Conservation (phyloP, 2,329 filamentous ascomycete genomes). For the Ascochyta rabiei region DNA sequence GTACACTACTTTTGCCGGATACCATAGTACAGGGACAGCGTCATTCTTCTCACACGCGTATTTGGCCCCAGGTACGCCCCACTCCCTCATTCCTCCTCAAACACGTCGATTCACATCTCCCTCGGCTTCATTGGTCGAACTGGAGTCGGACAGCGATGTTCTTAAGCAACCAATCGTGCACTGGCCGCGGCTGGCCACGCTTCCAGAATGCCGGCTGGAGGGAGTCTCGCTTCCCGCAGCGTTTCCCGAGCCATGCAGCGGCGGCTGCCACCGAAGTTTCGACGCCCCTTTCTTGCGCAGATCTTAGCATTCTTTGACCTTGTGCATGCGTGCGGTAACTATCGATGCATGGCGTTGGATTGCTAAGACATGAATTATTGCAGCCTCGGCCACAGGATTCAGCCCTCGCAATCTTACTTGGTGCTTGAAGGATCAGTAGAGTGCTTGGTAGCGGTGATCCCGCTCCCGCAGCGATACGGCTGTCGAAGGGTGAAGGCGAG, state of each 20-base stretch:
- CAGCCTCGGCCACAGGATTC: constrained; percentile 17
- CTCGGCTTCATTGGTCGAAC: constrained; percentile 14
- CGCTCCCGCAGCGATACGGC: constrained; percentile 16
- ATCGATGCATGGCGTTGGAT: constrained; percentile 3
- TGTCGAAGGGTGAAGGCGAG: constrained; percentile 9
- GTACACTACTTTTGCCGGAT: no score
- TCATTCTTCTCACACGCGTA: constrained; percentile 4
- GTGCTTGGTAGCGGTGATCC: constrained; percentile 15
- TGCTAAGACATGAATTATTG: background rate
- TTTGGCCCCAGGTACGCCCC: constrained; percentile 14
- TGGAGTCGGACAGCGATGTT: constrained; percentile 1
- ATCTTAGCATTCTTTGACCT: constrained; percentile 1
- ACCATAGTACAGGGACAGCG: background rate
- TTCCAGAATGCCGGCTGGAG: constrained; percentile 5
- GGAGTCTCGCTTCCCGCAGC: constrained; percentile 4
- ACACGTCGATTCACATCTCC: constrained; percentile 14
- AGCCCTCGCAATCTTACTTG: constrained; percentile 12
- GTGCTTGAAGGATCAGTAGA: constrained; percentile 14
- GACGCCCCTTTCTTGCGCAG: constrained; percentile 4
- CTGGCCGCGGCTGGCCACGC: constrained; percentile 7
- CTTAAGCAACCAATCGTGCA: constrained; percentile 8
- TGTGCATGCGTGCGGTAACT: background rate
- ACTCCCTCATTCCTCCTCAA: constrained; percentile 10
- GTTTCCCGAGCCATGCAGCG: constrained; percentile 13
- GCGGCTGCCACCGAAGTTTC: constrained; percentile 4